Conservation (phyloP, 805 yeast species). For the Spathaspora arborariae region DNA sequence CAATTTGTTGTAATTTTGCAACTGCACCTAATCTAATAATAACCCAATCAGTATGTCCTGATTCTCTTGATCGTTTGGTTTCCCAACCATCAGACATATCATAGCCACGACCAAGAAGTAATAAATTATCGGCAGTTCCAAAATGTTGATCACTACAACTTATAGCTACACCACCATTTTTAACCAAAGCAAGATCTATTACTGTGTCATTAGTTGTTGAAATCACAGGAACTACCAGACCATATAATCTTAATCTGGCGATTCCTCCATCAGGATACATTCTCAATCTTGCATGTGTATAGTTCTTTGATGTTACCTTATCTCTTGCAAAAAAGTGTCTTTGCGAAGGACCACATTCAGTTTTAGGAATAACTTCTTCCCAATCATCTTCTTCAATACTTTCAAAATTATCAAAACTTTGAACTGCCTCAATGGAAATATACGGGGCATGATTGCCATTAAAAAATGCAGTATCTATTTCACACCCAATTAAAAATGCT, state of each 20-base stretch:
- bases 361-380: constrained; percentile 65
- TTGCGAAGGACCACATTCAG: constrained; percentile 87
- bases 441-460: constrained; percentile 94
- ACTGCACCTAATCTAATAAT: constrained; percentile 72
- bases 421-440: constrained; percentile 76
- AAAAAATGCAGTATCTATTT: constrained; percentile 91
- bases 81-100: constrained; percentile 99
- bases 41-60: constrained; percentile 91
- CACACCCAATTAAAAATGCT: constrained; percentile 78
- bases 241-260: constrained; percentile 89
- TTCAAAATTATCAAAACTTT: constrained; percentile 21
- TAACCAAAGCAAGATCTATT: constrained; percentile 76
- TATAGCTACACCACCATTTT: constrained; percentile 86
- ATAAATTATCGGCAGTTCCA: constrained; percentile 83
- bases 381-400: constrained; percentile 42
- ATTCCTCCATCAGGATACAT: constrained; percentile 99
- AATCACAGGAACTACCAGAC: constrained; percentile 73
- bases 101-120: constrained; percentile 90
- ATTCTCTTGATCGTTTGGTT: constrained; percentile 79
- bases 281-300: constrained; percentile 76
- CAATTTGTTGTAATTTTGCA: constrained; percentile 53
- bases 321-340: constrained; percentile 75
- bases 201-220: constrained; percentile 31
- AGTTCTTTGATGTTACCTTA: constrained; percentile 53
- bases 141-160: constrained; percentile 88